Evolutionary conservation across 257 asterid species (phyloP), one percentile per base, ranked within the genome.

Genomic region (Solanum appendiculatum): DNA sequence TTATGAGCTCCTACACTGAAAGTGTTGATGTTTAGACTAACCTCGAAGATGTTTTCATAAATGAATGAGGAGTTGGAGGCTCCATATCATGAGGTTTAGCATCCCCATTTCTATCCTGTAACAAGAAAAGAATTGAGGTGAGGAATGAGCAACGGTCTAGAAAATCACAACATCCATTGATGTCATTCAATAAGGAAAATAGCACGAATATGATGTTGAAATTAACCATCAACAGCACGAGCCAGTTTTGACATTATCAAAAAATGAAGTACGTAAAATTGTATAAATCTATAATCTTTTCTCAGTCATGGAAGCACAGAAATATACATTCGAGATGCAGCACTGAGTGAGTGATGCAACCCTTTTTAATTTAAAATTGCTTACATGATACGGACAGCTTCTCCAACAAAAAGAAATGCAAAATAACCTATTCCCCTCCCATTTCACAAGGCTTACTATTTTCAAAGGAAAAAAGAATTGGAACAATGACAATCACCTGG

Each of bases 61-160:
- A 90, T 25, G 95, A 87, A 92, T 90, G 94, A 34, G 98, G 98
- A 80, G 97, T 93, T 83, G 96, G 94, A 87, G 98, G 96, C 91
- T 95, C 98, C 29, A 90, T 81, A 18, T 94, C 99, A 56, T 91
- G 95, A 87, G 88, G 87, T 87, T 90, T 95, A 89, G 89, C 90
- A 86, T 97, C 98, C 89, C 95, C 95, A 83, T 91, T 94, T 90
- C 97, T 94, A 91, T 95, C 98, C 99, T 95, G 89, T 89, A 89
- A 81, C 88, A 60, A 89, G 40, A 63, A 82, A 70, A 36, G 36
- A 77, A 54, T 74, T 81, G 21, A 44, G 39, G 81, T 72, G 87
- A 66, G 58, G 21, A 69, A 66, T 69, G 87, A 13, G 18, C 44
- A 48, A 20, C 20, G 48, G 31, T 48, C 69, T 31, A 18, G 66